Evolutionary conservation across 192 early-diverging fungal species (phyloP), one percentile per base, ranked within the genome.

Genomic region (Paraglomus brasilianum): DNA sequence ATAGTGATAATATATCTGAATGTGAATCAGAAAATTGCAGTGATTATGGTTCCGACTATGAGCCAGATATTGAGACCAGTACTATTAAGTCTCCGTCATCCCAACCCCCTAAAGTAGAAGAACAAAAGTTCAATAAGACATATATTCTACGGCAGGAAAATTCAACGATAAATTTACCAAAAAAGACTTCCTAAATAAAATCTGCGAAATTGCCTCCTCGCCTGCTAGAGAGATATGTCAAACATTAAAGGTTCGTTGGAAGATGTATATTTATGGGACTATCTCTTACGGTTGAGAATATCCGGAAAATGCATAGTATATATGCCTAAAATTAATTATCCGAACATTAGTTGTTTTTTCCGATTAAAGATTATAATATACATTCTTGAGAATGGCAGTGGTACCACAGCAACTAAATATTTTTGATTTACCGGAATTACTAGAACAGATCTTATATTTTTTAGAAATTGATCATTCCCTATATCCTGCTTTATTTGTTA

Each of bases 251-350:
- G 45, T 9, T 64, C 45, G 49, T 64, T 64, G 41, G 56, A 58
- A 30, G 22, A 58, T 64, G 49, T 64, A 36, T 13, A 64, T 64
- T 64, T 58, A 58, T 58, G 56, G 56, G 56, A 58, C 41, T 58
- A 58, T 30, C 62, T 64, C 45, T 64, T 64, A 36, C 62, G n/a
- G n/a, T n/a, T n/a, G n/a, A n/a, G n/a, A n/a, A n/a, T n/a, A n/a
- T n/a, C n/a, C n/a, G n/a, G n/a, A n/a, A n/a, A n/a, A n/a, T n/a
- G n/a, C n/a, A n/a, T n/a, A n/a, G n/a, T n/a, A n/a, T n/a, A 30
- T 30, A 30, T 3, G 30, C 30, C 30, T 30, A 30, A 30, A 30
- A n/a, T 30, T 30, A 30, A 30, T 30, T 30, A 30, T 30, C 30
- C 30, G 30, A 30, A 30, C 30, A 30, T 30, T 30, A 3, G 30